Evolutionary conservation across 345 rosid genomes (phyloP).

Genomic region (Euphorbia pulcherrima): DNA sequence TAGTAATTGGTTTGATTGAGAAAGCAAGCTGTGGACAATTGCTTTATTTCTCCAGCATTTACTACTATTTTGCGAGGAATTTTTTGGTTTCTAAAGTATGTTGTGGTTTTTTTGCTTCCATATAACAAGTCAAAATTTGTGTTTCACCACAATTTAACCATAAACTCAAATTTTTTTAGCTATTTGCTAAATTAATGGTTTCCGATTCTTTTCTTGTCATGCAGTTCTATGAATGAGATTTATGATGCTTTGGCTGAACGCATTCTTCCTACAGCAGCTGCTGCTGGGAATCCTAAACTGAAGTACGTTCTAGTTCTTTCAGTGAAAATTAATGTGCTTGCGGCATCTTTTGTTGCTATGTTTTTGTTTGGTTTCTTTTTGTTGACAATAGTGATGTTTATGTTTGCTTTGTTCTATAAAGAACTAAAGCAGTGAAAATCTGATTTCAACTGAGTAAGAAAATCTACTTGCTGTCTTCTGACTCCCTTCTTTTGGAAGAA

Average conservation of each 20-base stretch:
- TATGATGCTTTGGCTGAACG: slow-evolving; percentile 68
- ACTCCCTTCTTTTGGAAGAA: not conserved
- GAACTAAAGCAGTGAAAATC: not conserved
- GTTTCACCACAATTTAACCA: not conserved
- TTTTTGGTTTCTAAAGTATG: not conserved
- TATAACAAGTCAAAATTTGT: not conserved
- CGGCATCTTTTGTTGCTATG: not conserved
- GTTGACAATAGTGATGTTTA: not conserved
- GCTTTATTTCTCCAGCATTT: not conserved
- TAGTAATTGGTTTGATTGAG: not conserved
- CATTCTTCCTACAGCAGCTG: slow-evolving; percentile 57
- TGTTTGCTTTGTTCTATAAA: not conserved
- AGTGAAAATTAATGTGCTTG: slow-evolving; percentile 8
- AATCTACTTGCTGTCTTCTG: not conserved
- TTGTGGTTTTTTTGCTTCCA: not conserved
- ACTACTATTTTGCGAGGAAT: not conserved
- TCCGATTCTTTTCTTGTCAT: slow-evolving; percentile 2
- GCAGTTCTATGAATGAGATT: slow-evolving; percentile 76
- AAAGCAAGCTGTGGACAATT: not conserved
- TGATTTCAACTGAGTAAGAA: not conserved
- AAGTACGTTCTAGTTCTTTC: slow-evolving; percentile 45
- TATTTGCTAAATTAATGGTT: not conserved
- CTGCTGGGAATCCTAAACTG: slow-evolving; percentile 43
- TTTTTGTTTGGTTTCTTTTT: not conserved
- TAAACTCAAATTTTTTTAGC: not conserved